Evolutionary conservation across 2,329 filamentous ascomycete genomes (phyloP), one percentile per base, ranked within the genome.

Genomic region (Coleophoma eucalyptorum): DNA sequence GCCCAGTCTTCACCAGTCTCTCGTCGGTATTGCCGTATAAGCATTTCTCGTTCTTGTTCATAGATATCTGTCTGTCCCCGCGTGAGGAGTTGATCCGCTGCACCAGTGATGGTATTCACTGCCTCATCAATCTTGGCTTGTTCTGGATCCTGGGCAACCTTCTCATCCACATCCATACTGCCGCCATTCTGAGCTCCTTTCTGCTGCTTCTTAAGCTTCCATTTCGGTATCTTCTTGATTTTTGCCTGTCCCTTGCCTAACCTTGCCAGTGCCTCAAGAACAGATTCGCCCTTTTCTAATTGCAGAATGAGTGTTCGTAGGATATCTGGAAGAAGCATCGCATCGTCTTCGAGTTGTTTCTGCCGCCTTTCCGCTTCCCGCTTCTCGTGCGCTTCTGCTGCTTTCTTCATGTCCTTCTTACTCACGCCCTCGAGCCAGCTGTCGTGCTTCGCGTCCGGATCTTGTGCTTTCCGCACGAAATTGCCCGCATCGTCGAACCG

Each of bases 401-500:
- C 94, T 55, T 83, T 85, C 65, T 84, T 89, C 78, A 97, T 96
- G 52, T 97, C 91, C 68, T 93, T 96, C 67, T 96, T 97, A 58
- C 87, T 94, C 18, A 97, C 74, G 0, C 94, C 94, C 42, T 96
- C 89, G 18, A 99, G 72, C 94, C 94, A 99, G 32, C 80, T 81
- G 71, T 99, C 94, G 67, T 99, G 91, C 20, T 89, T 82, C 0
- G 92, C 90, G 60, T 97, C 91, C 1, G 90, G 90, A 62, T 99
- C 94, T 8, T 74, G 81, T 0, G 92, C 92, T 68, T 95, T 95
- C 50, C 94, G 84, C 42, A 99, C 83, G 66, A 85, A 99, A 68
- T 97, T 99, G 10, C 93, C 93, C 1, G 85, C 75, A 60, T 94
- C 88, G 66, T 99, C 94, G 62, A 97, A 99, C 11, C 84, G 80